Evolutionary conservation across 2,329 filamentous ascomycete genomes (phyloP).

Genomic region (Colletotrichum viniferum): DNA sequence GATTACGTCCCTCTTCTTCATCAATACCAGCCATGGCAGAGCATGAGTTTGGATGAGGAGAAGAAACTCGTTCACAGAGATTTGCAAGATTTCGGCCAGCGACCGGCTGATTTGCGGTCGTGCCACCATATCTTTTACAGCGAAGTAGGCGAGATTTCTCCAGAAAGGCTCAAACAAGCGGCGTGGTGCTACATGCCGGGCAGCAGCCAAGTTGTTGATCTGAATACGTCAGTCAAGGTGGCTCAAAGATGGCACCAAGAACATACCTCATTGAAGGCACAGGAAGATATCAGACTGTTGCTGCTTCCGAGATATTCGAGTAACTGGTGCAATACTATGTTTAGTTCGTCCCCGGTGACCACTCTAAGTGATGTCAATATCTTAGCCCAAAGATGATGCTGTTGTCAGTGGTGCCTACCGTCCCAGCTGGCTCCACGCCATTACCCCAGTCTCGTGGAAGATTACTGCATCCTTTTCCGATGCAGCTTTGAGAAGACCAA

Average conservation of each 20-base stretch:
- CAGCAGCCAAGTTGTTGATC: slow-evolving; percentile 73
- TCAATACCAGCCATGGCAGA: slow-evolving; percentile 84
- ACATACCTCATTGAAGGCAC: slow-evolving; percentile 80
- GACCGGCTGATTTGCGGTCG: slow-evolving; percentile 83
- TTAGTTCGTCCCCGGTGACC: slow-evolving; percentile 81
- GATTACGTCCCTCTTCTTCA: slow-evolving; percentile 78
- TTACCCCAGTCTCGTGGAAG: slow-evolving; percentile 81
- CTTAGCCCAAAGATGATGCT: neutral
- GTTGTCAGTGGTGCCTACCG: slow-evolving; percentile 46
- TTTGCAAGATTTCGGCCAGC: slow-evolving; percentile 80
- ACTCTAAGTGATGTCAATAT: slow-evolving; percentile 47
- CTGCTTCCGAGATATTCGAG: slow-evolving; percentile 86
- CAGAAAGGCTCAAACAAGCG: slow-evolving; percentile 87
- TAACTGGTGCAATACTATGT: slow-evolving; percentile 81
- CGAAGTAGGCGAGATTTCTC: slow-evolving; percentile 80
- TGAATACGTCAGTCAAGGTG: slow-evolving; percentile 14
- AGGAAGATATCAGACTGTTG: slow-evolving; percentile 78
- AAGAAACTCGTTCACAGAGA: slow-evolving; percentile 76
- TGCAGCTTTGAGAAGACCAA: slow-evolving; percentile 74
- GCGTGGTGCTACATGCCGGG: slow-evolving; percentile 63
- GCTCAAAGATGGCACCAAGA: neutral
- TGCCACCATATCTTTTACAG: slow-evolving; percentile 80
- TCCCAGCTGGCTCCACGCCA: slow-evolving; percentile 86
- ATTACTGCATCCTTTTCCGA: slow-evolving; percentile 71
- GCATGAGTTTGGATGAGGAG: slow-evolving; percentile 79